Evolutionary conservation across 2,329 filamentous ascomycete species (phyloP).

Genomic region (Sarocladium brachiariae): DNA sequence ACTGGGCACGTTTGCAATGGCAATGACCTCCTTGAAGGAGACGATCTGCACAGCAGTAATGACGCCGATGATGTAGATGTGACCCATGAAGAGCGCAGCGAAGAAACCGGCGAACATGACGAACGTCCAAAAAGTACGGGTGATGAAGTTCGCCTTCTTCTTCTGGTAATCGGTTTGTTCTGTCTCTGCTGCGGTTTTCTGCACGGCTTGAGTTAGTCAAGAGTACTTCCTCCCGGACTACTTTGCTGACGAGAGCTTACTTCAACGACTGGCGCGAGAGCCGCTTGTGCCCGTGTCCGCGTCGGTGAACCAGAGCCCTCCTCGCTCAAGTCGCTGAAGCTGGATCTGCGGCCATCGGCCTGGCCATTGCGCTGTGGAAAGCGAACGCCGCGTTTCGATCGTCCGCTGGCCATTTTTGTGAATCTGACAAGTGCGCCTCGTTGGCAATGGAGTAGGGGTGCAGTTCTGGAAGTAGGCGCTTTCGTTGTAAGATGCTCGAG

Average conservation of each 20-base stretch:
- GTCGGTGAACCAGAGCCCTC: conserved; percentile 32
- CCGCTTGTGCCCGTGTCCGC: conserved; percentile 20
- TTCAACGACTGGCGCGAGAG: conserved; percentile 29
- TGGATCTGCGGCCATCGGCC: conserved; percentile 55
- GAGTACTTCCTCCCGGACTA: neutral
- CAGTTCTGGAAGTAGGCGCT: too few relatives aligned
- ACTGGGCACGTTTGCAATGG: conserved; percentile 91
- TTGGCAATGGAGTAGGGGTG: too few relatives aligned
- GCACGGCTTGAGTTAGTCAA: neutral
- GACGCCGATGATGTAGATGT: conserved; percentile 93
- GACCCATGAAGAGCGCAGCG: conserved; percentile 83
- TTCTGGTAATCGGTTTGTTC: conserved; percentile 73
- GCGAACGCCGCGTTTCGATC: conserved; percentile 44
- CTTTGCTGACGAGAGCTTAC: conserved; percentile 18
- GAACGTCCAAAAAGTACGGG: conserved; percentile 93
- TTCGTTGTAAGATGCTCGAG: neutral
- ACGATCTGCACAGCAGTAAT: conserved; percentile 93
- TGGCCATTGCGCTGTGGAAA: conserved; percentile 47
- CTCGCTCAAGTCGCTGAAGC: conserved; percentile 66
- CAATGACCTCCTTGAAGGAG: conserved; percentile 98
- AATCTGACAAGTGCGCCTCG: conserved; percentile 7
- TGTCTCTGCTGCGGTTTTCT: conserved; percentile 32
- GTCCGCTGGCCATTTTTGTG: conserved; percentile 23
- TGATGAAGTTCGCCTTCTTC: conserved; percentile 98
- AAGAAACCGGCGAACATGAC: conserved; percentile 97